Base-by-base conservation (phyloP, 2,329 filamentous ascomycete genomes). In the Penicillium hesseltinei region DNA sequence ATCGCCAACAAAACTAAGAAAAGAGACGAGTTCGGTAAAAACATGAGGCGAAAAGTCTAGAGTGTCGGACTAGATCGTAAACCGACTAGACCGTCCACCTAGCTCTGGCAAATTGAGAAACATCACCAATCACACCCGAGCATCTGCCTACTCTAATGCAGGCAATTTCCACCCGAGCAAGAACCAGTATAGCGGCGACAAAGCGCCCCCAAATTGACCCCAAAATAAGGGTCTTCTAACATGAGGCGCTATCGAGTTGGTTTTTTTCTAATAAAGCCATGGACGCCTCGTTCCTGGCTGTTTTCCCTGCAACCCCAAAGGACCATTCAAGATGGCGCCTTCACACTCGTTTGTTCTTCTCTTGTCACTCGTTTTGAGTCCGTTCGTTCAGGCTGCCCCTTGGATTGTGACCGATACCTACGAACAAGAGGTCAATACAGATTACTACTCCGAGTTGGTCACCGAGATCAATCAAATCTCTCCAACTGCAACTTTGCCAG, bases 341-440 rank as follows among this genome's bases (percentile, higher is more conserved):
- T 51, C 51, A 64, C 69, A 51, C 58, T 71, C 68, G 61, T 65
- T 72, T 54, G 46, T 52, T 17, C 49, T 58, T 25, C 40, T 65
- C 38, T 51, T 66, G 62, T 62, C 63, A 15, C 44, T 70, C 64
- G 45, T 65, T 62, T 57, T 55, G 35, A 51, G 44, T 49, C 59
- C 64, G 10, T 55, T 66, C 55, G 63, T 63, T 59, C 23, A 54
- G 17, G 69, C 69, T 2, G 62, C 60, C 8, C 70, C 70, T 10
- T 72, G 70, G 70, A 67, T 72, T 27, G 66, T 67, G 35, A 72
- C 70, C 4, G 64, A 68, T 36, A 51, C 61, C 51, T 71, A 66
- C 27, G 60, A 71, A 54, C 54, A 62, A 42, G 49, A 58, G 9
- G 21, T 57, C 31, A 45, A 46, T 10, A 66, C 64, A 2, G 15